Evolutionary conservation across 73 alveolate species (phyloP), one percentile per base, ranked within the genome.

Genomic region (Chromera velia): DNA sequence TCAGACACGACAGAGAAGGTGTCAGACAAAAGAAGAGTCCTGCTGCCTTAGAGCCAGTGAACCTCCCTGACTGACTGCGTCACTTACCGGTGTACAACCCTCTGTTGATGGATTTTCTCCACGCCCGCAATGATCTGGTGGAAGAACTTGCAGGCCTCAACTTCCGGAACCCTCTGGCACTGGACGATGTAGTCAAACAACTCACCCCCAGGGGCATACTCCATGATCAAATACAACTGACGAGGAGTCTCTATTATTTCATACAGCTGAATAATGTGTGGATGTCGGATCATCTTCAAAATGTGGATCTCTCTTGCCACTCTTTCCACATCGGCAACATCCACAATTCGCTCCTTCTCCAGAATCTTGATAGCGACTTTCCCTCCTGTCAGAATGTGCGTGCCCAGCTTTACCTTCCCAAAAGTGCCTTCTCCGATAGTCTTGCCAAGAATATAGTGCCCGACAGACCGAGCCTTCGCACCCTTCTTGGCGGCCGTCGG

Each of bases 311-410:
- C 91, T 63, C 91, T 69, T 64, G 71, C 72, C 0, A 85, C 91
- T 72, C 91, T 85, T 32, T 80, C 78, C 76, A 74, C 86, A 72
- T 85, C 91, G 80, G 82, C 88, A 72, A 68, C 88, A 34, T 81
- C 97, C 29, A 73, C 70, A 17, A 91, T 89, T 68, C 92, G 49
- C 80, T 84, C 91, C 82, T 89, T 91, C 82, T 91, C 95, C 82
- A 91, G 74, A 32, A 91, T 91, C 86, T 91, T 91, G 48, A 91
- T 90, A 32, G 97, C 97, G 6, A 89, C 95, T 84, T 85, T 27
- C 70, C 24, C 70, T 24, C n/a, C 70, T 55, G 91, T 82, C 30
- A 73, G 72, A 45, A 40, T 67, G 82, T 86, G 91, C 30, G 86
- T 72, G 28, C 90, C 91, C 1, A 72, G 73, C 72, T 64, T 82